Base-by-base conservation (phyloP, 2,329 filamentous ascomycete genomes). In the Colletotrichum sp. region DNA sequence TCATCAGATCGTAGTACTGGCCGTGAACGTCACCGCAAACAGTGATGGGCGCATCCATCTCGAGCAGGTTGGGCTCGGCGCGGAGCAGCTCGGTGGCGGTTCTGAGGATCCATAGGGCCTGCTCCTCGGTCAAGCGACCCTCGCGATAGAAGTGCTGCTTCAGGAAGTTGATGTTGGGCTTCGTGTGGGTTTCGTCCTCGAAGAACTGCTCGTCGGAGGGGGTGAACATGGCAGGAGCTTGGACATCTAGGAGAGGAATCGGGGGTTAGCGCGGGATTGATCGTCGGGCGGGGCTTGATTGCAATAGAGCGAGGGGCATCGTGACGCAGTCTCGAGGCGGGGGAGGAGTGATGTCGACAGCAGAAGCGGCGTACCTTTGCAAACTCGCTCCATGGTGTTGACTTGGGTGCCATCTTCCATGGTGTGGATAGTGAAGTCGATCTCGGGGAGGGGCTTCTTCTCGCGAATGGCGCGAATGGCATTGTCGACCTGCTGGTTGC, bases 1-100 rank as follows among this genome's bases (percentile, higher is more conserved):
- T 99, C 97, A 99, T 99, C 83, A 99, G 88, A 86, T 99, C 97
- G 86, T 98, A 99, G 88, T 99, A 99, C 88, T 99, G 97, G 80
- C 97, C 97, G 86, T 99, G 97, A 71, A 99, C 96, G 83, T 99
- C 97, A 84, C 97, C 97, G 82, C 97, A 99, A 67, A 99, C 97
- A 12, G 97, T 99, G 83, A 99, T 99, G 77, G 97, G 97, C 55
- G 97, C 97, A 86, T 99, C 97, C 97, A 99, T 99, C 89, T 99
- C 97, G 80, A 99, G 90, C 79, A 99, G 89, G 86, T 99, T 99
- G 79, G 97, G 96, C 88, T 99, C 97, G 78, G 93, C 90, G 83
- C 94, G 94, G 81, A 99, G 90, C 67, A 99, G 88, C 85, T 98
- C 95, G 72, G 95, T 96, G 78, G 96, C 97, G 81, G 94, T 93